Conservation (phyloP, 306 rosid species). For the Cicer yamashitae region DNA sequence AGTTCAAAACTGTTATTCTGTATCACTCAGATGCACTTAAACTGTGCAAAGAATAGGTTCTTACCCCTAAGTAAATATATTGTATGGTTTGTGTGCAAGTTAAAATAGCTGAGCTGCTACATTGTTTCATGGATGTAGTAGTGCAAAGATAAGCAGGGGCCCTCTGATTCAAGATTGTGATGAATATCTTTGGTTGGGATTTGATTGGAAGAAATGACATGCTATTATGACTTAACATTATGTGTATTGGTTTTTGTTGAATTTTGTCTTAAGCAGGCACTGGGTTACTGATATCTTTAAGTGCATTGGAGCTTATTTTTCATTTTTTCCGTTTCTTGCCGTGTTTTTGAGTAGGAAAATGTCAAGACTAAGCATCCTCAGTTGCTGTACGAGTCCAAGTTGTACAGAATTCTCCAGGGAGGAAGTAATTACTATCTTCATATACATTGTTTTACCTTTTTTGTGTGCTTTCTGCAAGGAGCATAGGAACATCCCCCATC, state of each 20-base stretch:
- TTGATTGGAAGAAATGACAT: not conserved
- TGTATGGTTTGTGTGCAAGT: not conserved
- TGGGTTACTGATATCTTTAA: slow-evolving; percentile 15
- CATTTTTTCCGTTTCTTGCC: slow-evolving; percentile 27
- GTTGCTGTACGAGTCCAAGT: slow-evolving; percentile 90
- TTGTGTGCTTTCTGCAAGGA: slow-evolving; percentile 22
- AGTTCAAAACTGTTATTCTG: not conserved
- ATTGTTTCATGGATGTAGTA: slow-evolving; percentile 13
- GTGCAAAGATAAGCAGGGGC: not conserved
- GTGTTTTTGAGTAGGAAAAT: slow-evolving; percentile 66
- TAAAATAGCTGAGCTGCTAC: slow-evolving; percentile 4
- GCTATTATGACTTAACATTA: slow-evolving; percentile 1
- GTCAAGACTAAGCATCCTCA: slow-evolving; percentile 98
- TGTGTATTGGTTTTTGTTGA: not conserved
- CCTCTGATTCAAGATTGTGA: slow-evolving; percentile 1
- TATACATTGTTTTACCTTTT: not conserved
- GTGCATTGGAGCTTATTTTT: slow-evolving; percentile 23
- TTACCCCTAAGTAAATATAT: not conserved
- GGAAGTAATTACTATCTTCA: slow-evolving; percentile 69
- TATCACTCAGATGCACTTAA: not conserved
- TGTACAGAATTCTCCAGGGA: slow-evolving; percentile 96
- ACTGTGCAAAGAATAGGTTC: slow-evolving; percentile 21
- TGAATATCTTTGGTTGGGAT: slow-evolving; percentile 11
- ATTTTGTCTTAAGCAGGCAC: slow-evolving; percentile 5
- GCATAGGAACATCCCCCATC: not conserved